Evolutionary conservation across 768 basidiomycete species (phyloP).

Genomic region (Phlebiopsis gigantea): DNA sequence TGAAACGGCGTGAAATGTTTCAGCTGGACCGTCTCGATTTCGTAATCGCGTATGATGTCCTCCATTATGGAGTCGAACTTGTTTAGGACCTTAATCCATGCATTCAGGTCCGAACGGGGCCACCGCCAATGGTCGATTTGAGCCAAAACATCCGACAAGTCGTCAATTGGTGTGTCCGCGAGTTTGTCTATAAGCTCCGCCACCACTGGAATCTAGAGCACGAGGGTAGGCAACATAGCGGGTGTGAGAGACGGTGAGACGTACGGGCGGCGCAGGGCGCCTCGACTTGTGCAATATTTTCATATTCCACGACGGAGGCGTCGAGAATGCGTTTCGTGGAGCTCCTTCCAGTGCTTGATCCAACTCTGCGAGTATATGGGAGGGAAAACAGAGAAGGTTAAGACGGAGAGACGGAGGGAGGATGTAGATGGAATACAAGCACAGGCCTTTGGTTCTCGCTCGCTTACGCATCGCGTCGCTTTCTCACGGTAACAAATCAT

Average conservation of each 20-base stretch:
- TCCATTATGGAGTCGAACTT: constrained; percentile 90
- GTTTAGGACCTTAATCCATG: constrained; percentile 95
- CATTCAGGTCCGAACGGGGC: constrained; percentile 94
- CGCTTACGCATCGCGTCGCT: constrained; percentile 11
- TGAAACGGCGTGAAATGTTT: constrained; percentile 70
- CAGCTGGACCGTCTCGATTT: constrained; percentile 78
- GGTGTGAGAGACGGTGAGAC: constrained; percentile 26
- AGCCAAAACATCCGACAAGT: constrained; percentile 62
- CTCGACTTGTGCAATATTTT: constrained; percentile 85
- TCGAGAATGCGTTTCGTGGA: constrained; percentile 4
- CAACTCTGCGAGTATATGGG: background rate
- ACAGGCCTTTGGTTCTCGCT: background rate
- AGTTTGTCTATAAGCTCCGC: constrained; percentile 75
- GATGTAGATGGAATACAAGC: constrained; percentile 2
- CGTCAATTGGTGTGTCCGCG: constrained; percentile 58
- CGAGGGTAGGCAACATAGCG: constrained; percentile 16
- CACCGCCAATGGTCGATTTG: constrained; percentile 84
- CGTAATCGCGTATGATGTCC: constrained; percentile 76
- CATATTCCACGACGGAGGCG: constrained; percentile 56
- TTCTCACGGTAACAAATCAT: constrained; percentile 8
- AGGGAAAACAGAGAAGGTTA: background rate
- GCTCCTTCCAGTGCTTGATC: constrained; percentile 6
- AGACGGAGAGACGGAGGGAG: background rate
- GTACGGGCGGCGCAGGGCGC: constrained; percentile 73
- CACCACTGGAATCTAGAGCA: constrained; percentile 67